Evolutionary conservation across 2,329 filamentous ascomycete genomes (phyloP), one percentile per base, ranked within the genome.

Genomic region (Penicillium sumatraense): DNA sequence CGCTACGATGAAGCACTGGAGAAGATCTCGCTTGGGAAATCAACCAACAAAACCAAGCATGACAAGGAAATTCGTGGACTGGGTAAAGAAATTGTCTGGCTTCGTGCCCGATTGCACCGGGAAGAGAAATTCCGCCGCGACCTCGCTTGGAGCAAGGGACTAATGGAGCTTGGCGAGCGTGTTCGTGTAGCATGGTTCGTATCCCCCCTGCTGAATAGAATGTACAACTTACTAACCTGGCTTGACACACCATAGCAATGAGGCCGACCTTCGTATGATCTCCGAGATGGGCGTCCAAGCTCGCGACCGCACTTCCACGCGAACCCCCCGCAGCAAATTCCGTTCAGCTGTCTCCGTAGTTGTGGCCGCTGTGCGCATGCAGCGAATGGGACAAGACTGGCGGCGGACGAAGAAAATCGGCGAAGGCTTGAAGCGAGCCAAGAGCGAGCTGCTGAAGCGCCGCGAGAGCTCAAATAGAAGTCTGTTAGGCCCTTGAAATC

Each of bases 61-160:
- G 80, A 83, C 47, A 86, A 88, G 42, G 86, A 91, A 66, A 85
- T 97, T 50, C 86, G 87, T 63, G 93, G 93, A 16, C 82, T 98
- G 69, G 85, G 86, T 50, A 89, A 95, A 77, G 93, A 98, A 76
- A 93, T 98, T 71, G 85, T 92, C 67, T 98, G 90, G 86, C 86
- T 98, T 72, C 86, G 92, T 66, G 90, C 91, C 2, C 86, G 89
- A 49, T 90, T 89, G 78, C 83, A 86, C 70, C 85, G 95, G 27
- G 93, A 97, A 75, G 86, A 90, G 64, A 85, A 84, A 48, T 88
- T 98, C 75, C 84, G 95, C 38, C 83, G 84, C 59, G 90, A 93
- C 67, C 84, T 93, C 27, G 90, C 89, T 8, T 96, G 89, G 76
- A 91, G 91, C 60, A 99, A 99, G 82, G 86, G 84, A 63, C 93